Conservation (phyloP, 176 grass and related monocot genomes). For the Eragrostis nindensis region DNA sequence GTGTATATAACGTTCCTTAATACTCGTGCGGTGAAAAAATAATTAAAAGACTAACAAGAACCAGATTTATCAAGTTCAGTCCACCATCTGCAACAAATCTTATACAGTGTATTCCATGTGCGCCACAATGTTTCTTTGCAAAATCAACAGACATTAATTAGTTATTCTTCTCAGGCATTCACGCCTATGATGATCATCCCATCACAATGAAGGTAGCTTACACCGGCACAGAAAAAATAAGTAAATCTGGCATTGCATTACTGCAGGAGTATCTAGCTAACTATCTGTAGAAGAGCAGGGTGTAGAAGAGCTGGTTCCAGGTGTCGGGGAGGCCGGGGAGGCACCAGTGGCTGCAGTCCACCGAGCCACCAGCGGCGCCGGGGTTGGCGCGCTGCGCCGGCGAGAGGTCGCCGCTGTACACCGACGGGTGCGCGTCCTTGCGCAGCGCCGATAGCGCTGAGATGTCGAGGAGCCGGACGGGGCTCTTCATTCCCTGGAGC, state of each 20-base stretch:
- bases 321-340: conserved; percentile 88
- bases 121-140: neutral
- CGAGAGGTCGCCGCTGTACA: conserved; percentile 75
- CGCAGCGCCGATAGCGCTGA: conserved; percentile 64
- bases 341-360: conserved; percentile 96
- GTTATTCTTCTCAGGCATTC: conserved; percentile 1
- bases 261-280: neutral
- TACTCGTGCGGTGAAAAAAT: too few relatives aligned
- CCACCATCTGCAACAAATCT: neutral
- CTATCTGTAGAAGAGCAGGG: conserved; percentile 69
- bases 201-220: neutral
- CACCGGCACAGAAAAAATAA: neutral
- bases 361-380: conserved; percentile 48
- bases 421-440: conserved; percentile 85
- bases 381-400: conserved; percentile 73
- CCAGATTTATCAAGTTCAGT: neutral
- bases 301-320: conserved; percentile 95
- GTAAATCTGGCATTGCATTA: neutral
- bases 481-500: conserved; percentile 57
- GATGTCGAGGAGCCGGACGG: conserved; percentile 67
- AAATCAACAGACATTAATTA: neutral
- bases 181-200: neutral
- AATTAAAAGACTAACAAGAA: too few relatives aligned
- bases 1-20: too few relatives aligned
- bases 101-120: neutral